Percentiles rank a stretch among this genome's conserved stretches.
Conservation (phyloP, 176 grass and related monocot genomes). For the Musa acuminata region DNA sequence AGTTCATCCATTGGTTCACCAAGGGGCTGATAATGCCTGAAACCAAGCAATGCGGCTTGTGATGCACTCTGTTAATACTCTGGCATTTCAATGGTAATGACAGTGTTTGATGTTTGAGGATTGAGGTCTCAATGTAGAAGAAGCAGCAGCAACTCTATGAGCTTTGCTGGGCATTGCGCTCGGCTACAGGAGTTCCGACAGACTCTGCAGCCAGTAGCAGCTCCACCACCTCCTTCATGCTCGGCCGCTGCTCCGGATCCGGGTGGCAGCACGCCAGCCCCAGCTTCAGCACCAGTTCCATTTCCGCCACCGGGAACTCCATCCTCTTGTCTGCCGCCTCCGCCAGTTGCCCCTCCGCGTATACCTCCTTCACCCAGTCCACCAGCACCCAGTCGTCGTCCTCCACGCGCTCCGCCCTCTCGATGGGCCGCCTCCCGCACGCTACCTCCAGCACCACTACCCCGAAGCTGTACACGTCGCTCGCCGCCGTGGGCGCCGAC, state of each 20-base stretch:
- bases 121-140: no score
- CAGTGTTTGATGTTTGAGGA: no score
- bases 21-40: no score
- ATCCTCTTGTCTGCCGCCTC: slow-evolving; percentile 7
- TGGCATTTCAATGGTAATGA: no score
- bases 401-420: slow-evolving; percentile 10
- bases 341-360: slow-evolving; percentile 5
- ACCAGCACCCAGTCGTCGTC: slow-evolving; percentile 25
- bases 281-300: slow-evolving; percentile 17
- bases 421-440: slow-evolving; percentile 17
- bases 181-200: background rate
- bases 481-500: background rate
- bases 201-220: background rate
- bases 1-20: no score
- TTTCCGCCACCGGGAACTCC: background rate
- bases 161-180: background rate
- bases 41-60: no score
- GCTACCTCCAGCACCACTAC: slow-evolving; percentile 20
- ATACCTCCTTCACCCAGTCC: slow-evolving; percentile 19
- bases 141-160: background rate
- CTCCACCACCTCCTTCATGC: slow-evolving; percentile 19
- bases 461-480: slow-evolving; percentile 24
- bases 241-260: slow-evolving; percentile 18
- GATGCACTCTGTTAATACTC: no score
- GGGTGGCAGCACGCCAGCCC: slow-evolving; percentile 22